Percentiles rank a stretch among this genome's conserved stretches.
Evolutionary conservation across 202 grass and related monocot genomes (phyloP).

Genomic region (Bolboschoenoplectus hybrid): DNA sequence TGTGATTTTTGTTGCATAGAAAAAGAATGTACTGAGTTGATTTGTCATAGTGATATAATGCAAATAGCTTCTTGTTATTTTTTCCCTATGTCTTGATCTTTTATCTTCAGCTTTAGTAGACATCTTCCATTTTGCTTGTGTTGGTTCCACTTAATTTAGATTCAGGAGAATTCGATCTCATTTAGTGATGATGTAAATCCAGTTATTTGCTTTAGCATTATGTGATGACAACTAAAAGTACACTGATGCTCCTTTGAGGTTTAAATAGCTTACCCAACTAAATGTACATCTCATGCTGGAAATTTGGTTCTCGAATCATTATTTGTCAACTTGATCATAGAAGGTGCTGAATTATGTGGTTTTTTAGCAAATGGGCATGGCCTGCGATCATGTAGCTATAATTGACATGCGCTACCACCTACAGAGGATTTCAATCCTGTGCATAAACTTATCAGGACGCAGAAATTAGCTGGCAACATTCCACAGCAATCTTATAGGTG

Average conservation of each 20-base stretch:
- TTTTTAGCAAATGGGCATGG: neutral
- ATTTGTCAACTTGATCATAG: neutral
- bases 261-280: neutral
- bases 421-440: neutral
- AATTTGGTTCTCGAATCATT: neutral
- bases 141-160: neutral
- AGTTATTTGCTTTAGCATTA: conserved; percentile 21
- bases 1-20: conserved; percentile 41
- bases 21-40: conserved; percentile 20
- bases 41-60: conserved; percentile 37
- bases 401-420: neutral
- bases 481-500: neutral
- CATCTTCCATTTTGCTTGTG: neutral
- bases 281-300: conserved; percentile 7
- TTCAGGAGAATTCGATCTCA: neutral
- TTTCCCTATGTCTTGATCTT: neutral
- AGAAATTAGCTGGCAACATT: neutral
- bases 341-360: neutral
- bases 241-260: neutral
- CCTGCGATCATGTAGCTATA: neutral
- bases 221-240: conserved; percentile 2
- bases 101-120: neutral
- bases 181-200: neutral
- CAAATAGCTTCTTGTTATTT: conserved; percentile 30
- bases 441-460: neutral